These are phyloP conservation scores for Dispira simplex DNA, from an alignment of 192 early-diverging fungal species.

Conservation along the genomic window DNA sequence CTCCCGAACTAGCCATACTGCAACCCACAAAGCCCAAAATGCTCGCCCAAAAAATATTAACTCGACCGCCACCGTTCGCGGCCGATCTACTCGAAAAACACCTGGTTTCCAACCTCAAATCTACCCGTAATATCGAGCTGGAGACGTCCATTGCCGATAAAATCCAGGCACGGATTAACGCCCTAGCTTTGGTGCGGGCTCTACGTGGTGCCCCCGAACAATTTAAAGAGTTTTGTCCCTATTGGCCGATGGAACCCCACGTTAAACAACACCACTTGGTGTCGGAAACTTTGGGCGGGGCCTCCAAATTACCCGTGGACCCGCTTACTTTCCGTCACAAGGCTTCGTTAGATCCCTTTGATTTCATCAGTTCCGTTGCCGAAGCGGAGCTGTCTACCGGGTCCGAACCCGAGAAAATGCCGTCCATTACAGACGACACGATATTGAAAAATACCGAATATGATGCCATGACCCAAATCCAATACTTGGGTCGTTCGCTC, in stretches of 20 bases:
- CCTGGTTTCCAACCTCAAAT: too few species aligned
- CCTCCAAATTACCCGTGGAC: background rate
- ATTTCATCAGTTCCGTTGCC: background rate
- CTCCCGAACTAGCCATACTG: too few species aligned
- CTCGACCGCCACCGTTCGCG: too few species aligned
- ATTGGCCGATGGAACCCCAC: background rate
- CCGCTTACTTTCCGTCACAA: slow-evolving; percentile 5
- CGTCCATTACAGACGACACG: background rate
- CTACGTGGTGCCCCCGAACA: background rate
- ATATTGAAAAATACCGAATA: background rate
- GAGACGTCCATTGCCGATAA: too few species aligned
- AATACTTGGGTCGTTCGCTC: slow-evolving; percentile 50
- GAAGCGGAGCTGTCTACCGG: background rate
- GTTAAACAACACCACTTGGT: background rate
- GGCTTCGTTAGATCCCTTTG: background rate
- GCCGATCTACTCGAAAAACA: too few species aligned
- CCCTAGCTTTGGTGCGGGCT: background rate
- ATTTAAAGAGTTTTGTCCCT: slow-evolving; percentile 4
- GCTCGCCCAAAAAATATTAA: too few species aligned
- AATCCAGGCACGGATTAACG: slow-evolving; percentile 2
- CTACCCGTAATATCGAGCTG: too few species aligned
- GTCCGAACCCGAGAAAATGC: background rate
- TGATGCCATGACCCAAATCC: slow-evolving; percentile 15
- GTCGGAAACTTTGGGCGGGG: background rate
- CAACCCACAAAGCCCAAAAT: too few species aligned